Evolutionary conservation across 2,329 filamentous ascomycete species (phyloP).

Genomic region (Colletotrichum sublineola): DNA sequence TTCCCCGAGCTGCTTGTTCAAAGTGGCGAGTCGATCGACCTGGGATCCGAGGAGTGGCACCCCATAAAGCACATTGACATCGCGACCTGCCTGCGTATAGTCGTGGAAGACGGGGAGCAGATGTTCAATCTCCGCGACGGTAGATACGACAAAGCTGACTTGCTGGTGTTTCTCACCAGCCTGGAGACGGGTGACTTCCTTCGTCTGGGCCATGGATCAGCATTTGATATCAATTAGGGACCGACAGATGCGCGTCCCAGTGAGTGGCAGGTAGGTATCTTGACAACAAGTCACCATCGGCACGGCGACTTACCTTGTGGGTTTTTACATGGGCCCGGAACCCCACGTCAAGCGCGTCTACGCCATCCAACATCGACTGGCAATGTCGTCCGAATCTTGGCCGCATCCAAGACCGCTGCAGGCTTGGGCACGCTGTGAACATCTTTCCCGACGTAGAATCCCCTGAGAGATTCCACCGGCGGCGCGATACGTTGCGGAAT

Average conservation of each 20-base stretch:
- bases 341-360: slow-evolving; percentile 60
- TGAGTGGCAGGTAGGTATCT: too few relatives aligned
- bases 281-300: too few relatives aligned
- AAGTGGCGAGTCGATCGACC: slow-evolving; percentile 60
- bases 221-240: too few relatives aligned
- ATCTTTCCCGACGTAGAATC: slow-evolving; percentile 48
- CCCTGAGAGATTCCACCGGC: slow-evolving; percentile 35
- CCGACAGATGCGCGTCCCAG: neutral
- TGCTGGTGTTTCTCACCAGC: slow-evolving; percentile 57
- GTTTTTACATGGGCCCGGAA: slow-evolving; percentile 77
- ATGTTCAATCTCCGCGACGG: slow-evolving; percentile 69
- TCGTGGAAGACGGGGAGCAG: slow-evolving; percentile 60
- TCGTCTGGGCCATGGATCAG: slow-evolving; percentile 57
- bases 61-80: slow-evolving; percentile 67
- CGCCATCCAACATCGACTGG: slow-evolving; percentile 66
- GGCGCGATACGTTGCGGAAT: slow-evolving; percentile 44
- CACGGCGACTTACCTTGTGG: slow-evolving; percentile 64
- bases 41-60: slow-evolving; percentile 69
- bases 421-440: slow-evolving; percentile 62
- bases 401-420: slow-evolving; percentile 67
- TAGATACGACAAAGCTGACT: slow-evolving; percentile 71
- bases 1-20: slow-evolving; percentile 61
- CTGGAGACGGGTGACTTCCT: slow-evolving; percentile 67
- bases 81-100: slow-evolving; percentile 35
- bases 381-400: slow-evolving; percentile 68